Evolutionary conservation across 2,329 filamentous ascomycete genomes (phyloP).

Genomic region (Fusarium incarnatum): DNA sequence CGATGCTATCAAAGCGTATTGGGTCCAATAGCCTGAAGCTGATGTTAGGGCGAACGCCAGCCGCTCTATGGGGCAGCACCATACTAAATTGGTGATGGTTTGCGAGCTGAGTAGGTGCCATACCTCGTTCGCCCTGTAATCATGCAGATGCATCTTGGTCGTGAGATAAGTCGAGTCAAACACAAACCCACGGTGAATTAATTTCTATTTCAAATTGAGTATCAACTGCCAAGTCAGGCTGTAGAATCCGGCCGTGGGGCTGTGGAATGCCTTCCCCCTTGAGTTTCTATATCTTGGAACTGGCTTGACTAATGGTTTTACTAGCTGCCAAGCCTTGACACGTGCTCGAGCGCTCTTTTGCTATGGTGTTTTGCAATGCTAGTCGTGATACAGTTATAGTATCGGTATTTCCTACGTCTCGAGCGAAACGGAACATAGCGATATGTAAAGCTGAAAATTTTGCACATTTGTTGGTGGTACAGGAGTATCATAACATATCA

Average conservation of each 20-base stretch:
- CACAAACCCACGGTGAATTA: neutral
- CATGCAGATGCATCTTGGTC: neutral
- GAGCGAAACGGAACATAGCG: neutral
- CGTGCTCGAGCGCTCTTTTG: neutral
- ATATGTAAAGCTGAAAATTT: neutral
- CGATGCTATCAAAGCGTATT: slow-evolving; percentile 9
- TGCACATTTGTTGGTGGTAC: neutral
- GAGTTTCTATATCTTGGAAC: neutral
- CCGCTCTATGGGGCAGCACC: slow-evolving; percentile 16
- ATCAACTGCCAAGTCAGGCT: neutral
- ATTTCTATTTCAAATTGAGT: neutral
- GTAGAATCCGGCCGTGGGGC: neutral
- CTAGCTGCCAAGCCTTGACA: neutral
- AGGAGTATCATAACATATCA: slow-evolving; percentile 18
- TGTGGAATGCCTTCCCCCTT: neutral
- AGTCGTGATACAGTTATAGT: neutral
- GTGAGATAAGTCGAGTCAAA: slow-evolving; percentile 1
- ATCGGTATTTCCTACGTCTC: neutral
- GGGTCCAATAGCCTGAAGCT: slow-evolving; percentile 3
- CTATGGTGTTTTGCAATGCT: neutral
- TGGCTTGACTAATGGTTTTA: neutral
- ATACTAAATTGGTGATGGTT: slow-evolving; percentile 26
- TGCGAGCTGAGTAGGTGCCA: slow-evolving; percentile 19
- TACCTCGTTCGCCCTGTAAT: neutral
- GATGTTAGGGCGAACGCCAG: slow-evolving; percentile 22